A percentile compares a stretch with the other conserved stretches of the same genome.
phyloP scores from a whole-genome alignment of 2,329 filamentous ascomycete genomes.

The Trematosphaeria pertusa region DNA sequence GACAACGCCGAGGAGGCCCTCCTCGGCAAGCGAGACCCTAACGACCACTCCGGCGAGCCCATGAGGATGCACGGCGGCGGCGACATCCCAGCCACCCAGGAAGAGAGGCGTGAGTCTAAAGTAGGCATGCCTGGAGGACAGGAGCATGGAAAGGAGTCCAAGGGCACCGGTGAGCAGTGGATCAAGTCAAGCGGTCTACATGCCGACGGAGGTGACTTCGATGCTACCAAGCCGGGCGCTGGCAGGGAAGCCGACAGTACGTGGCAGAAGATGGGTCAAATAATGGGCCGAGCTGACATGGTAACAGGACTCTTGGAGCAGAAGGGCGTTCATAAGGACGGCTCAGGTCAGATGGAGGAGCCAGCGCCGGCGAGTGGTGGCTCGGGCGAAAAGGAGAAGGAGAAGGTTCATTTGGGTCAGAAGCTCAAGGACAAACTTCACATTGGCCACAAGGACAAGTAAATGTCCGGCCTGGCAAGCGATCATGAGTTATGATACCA shows the following conservation, averaged over 20 bases:
- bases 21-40: conserved; percentile 24
- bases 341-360: conserved; percentile 26
- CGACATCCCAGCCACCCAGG: conserved; percentile 14
- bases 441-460: conserved; percentile 48
- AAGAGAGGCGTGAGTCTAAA: conserved; percentile 23
- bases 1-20: conserved; percentile 29
- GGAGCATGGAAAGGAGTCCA: conserved; percentile 32
- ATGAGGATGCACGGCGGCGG: conserved; percentile 30
- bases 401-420: conserved; percentile 63
- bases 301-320: conserved; percentile 60
- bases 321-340: conserved; percentile 56
- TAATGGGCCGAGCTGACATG: conserved; percentile 43
- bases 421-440: conserved; percentile 76
- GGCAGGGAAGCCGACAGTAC: conserved; percentile 60
- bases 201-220: conserved; percentile 73
- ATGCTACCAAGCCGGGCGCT: conserved; percentile 65
- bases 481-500: conserved; percentile 5
- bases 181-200: conserved; percentile 65
- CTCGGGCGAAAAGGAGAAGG: conserved; percentile 30
- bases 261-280: conserved; percentile 28
- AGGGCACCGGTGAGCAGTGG: conserved; percentile 62
- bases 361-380: conserved; percentile 17
- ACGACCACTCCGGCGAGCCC: conserved; percentile 34
- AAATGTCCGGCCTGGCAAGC: conserved; percentile 3
- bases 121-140: conserved; percentile 27